Evolutionary conservation across 768 basidiomycete genomes (phyloP).

Genomic region (Tubosaeta sp.): DNA sequence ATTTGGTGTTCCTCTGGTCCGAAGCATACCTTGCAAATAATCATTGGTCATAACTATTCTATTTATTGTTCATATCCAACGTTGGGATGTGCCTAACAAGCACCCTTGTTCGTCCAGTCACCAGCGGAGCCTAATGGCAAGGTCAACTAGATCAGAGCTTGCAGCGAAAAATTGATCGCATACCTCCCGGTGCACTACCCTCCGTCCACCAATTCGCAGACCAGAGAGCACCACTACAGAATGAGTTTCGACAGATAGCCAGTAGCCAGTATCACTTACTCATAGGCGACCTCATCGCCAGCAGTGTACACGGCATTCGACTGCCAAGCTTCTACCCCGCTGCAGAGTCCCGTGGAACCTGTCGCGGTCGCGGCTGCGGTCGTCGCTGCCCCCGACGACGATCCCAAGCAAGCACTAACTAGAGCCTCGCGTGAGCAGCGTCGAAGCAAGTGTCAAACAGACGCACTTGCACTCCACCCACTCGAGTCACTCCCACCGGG

Average conservation of each 20-base stretch:
- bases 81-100: constrained; percentile 33
- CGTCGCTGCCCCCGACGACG: not conserved
- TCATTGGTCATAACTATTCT: not conserved
- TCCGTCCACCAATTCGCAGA: constrained; percentile 64
- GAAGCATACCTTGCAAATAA: not conserved
- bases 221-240: constrained; percentile 32
- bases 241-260: constrained; percentile 2
- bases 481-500: constrained; percentile 46
- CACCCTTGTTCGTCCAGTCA: constrained; percentile 56
- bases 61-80: not conserved
- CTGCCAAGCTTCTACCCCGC: constrained; percentile 48
- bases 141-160: not conserved
- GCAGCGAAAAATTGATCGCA: not conserved
- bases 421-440: not conserved
- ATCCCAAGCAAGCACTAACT: constrained; percentile 24
- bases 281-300: constrained; percentile 48
- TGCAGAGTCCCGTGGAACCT: constrained; percentile 36
- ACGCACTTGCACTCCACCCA: constrained; percentile 65
- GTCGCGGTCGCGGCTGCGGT: constrained; percentile 6
- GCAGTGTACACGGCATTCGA: constrained; percentile 43
- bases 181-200: constrained; percentile 46
- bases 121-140: constrained; percentile 39
- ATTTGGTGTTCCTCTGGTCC: not conserved
- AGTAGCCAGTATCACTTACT: constrained; percentile 33
- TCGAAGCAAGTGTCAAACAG: not conserved